These are phyloP conservation scores for Aciculosporium take DNA, from an alignment of 2,329 filamentous ascomycete genomes.

Conservation along the genomic window DNA sequence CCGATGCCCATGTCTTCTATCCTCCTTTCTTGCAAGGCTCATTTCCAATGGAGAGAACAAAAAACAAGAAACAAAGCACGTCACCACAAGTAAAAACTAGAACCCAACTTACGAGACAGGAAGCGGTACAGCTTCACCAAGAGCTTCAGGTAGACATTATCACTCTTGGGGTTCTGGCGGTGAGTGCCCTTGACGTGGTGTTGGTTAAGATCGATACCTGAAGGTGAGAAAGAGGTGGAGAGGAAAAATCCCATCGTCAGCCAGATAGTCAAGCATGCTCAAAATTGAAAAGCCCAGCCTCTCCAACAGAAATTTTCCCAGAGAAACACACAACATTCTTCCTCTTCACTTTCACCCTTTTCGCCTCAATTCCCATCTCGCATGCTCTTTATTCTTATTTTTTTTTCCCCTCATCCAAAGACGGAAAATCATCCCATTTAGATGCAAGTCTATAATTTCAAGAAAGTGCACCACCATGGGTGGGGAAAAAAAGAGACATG, in stretches of 20 bases:
- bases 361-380: background rate
- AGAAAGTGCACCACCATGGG: conserved; percentile 8
- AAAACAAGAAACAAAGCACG: background rate
- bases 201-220: conserved; percentile 59
- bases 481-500: conserved; percentile 1
- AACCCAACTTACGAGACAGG: conserved; percentile 72
- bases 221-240: conserved; percentile 14
- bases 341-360: background rate
- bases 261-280: conserved; percentile 52
- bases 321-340: background rate
- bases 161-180: conserved; percentile 92
- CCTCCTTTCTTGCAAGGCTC: too few species aligned
- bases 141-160: conserved; percentile 95
- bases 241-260: conserved; percentile 39
- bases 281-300: conserved; percentile 16
- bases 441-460: background rate
- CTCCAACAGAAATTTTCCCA: conserved; percentile 1
- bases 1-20: too few species aligned
- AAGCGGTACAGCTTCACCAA: conserved; percentile 98
- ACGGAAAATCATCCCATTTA: background rate
- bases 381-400: too few species aligned
- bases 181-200: conserved; percentile 60
- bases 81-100: conserved; percentile 24
- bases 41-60: too few species aligned
- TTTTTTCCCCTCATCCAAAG: too few species aligned